phyloP scores from a whole-genome alignment of 164 flowering plant genomes.

The Houttuynia cordata region DNA sequence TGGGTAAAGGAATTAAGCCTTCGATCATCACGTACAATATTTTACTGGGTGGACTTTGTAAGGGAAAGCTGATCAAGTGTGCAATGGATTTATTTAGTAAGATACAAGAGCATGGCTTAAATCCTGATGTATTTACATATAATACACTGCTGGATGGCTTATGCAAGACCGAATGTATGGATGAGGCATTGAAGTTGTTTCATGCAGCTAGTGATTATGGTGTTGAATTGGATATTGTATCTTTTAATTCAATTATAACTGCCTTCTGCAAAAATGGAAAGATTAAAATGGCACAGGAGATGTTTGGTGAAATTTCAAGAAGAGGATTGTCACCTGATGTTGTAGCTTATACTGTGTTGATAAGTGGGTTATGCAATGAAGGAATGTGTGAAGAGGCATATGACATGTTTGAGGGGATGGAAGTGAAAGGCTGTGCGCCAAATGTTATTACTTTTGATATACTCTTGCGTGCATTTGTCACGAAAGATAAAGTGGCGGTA shows the following conservation, averaged over 20 bases:
- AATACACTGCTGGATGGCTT: conserved; percentile 87
- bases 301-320: too few species aligned
- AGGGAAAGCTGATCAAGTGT: conserved; percentile 64
- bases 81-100: conserved; percentile 61
- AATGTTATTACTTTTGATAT: conserved; percentile 68
- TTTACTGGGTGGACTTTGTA: conserved; percentile 69
- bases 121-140: conserved; percentile 54
- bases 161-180: conserved; percentile 44
- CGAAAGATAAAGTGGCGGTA: conserved; percentile 73
- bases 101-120: conserved; percentile 46
- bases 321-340: conserved; percentile 50
- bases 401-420: conserved; percentile 27
- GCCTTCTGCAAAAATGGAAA: too few species aligned
- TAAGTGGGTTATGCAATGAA: conserved; percentile 38
- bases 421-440: conserved; percentile 43
- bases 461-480: conserved; percentile 59
- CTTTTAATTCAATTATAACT: too few species aligned
- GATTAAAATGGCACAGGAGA: too few species aligned
- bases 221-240: too few species aligned
- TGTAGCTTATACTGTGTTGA: conserved; percentile 44
- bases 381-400: too few species aligned
- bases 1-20: conserved; percentile 56
- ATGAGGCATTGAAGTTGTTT: conserved; percentile 39
- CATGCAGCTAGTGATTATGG: too few species aligned
- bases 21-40: conserved; percentile 84